Evolutionary conservation across 2,329 filamentous ascomycete genomes (phyloP).

Genomic region (Aureobasidium musti): DNA sequence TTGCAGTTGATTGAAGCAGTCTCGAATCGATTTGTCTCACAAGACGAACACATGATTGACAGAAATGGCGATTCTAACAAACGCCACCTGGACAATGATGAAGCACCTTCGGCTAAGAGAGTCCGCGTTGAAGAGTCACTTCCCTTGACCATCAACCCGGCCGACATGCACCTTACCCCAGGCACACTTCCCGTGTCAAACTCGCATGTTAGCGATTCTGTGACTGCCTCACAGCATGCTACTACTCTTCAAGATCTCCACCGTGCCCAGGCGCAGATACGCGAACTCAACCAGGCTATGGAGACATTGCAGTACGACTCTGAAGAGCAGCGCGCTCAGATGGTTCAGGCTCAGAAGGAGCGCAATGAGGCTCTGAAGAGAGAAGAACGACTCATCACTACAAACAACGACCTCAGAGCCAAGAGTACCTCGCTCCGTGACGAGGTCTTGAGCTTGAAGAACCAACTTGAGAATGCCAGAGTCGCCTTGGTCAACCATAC

Average conservation of each 20-base stretch:
- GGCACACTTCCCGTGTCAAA: not conserved
- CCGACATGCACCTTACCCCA: conserved; percentile 42
- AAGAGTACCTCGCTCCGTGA: conserved; percentile 32
- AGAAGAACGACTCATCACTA: conserved; percentile 8
- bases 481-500: conserved; percentile 36
- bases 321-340: conserved; percentile 39
- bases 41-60: conserved; percentile 1
- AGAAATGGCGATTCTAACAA: conserved; percentile 10
- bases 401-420: not conserved
- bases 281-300: conserved; percentile 38
- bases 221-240: conserved; percentile 34
- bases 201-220: conserved; percentile 47
- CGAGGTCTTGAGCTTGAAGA: conserved; percentile 37
- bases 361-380: conserved; percentile 36
- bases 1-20: conserved; percentile 21
- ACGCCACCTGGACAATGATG: conserved; percentile 17
- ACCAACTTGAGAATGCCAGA: conserved; percentile 39
- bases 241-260: conserved; percentile 13
- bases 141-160: conserved; percentile 39
- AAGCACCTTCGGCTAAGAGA: conserved; percentile 34
- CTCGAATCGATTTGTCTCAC: conserved; percentile 19
- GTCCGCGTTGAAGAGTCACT: conserved; percentile 33
- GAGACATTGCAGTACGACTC: conserved; percentile 40
- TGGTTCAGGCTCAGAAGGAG: conserved; percentile 35
- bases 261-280: conserved; percentile 30